A percentile compares a stretch with the other conserved stretches of the same genome.
Conservation (phyloP, 176 grass and related monocot genomes). For the Bonia amplexicaulis region DNA sequence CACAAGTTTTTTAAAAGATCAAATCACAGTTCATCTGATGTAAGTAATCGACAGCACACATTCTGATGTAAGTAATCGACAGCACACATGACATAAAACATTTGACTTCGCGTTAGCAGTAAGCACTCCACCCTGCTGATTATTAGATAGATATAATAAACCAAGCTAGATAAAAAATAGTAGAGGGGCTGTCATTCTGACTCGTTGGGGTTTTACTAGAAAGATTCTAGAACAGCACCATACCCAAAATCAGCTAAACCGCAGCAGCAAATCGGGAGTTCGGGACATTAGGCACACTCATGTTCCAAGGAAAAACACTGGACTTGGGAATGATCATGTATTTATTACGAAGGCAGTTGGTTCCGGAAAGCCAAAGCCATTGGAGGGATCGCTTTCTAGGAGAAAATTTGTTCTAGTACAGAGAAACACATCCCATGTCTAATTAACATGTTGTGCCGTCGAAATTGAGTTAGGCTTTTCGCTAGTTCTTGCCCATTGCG, state of each 20-base stretch:
- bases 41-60: no score
- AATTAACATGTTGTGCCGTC: neutral
- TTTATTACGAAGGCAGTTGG: neutral
- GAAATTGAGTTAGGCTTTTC: neutral
- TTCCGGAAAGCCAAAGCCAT: neutral
- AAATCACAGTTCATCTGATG: no score
- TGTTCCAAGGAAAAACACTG: neutral
- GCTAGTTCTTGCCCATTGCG: slow-evolving; percentile 27
- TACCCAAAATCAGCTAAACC: neutral
- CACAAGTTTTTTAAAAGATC: no score
- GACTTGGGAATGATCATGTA: neutral
- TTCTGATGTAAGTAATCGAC: no score
- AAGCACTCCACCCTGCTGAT: no score
- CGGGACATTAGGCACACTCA: neutral
- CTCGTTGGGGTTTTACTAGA: neutral
- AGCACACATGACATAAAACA: no score
- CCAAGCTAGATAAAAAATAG: no score
- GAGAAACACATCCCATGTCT: neutral
- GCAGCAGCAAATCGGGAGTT: neutral
- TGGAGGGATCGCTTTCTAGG: neutral
- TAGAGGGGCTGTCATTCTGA: neutral
- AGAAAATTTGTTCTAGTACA: neutral
- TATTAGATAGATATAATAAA: no score
- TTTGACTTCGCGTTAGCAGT: neutral
- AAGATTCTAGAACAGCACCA: neutral